phyloP scores from a whole-genome alignment of 352 stramenopile genomes.

The Globisporangium cederbergense region DNA sequence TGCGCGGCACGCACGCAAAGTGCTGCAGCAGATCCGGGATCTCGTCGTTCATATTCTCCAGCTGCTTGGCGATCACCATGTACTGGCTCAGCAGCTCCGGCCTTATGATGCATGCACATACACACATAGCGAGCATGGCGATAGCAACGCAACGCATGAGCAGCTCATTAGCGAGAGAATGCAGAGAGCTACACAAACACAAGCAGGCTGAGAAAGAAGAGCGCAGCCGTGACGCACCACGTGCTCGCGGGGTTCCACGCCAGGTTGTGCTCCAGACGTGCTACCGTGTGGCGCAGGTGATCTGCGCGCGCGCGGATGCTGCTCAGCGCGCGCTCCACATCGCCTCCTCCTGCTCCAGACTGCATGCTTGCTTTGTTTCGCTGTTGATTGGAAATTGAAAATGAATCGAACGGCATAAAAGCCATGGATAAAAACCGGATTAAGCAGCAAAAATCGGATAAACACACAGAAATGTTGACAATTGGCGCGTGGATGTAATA shows the following conservation, averaged over 20 bases:
- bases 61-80: constrained; percentile 84
- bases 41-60: constrained; percentile 89
- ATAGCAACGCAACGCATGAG: not conserved
- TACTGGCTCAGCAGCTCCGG: constrained; percentile 82
- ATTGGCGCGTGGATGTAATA: not conserved
- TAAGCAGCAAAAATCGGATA: not conserved
- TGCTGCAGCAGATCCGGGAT: constrained; percentile 83
- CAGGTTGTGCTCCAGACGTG: constrained; percentile 71
- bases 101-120: constrained; percentile 22
- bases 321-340: constrained; percentile 74
- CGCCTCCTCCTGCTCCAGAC: constrained; percentile 33
- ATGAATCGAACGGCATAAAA: not conserved
- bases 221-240: constrained; percentile 34
- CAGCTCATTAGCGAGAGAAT: not conserved
- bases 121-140: too few species aligned
- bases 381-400: not conserved
- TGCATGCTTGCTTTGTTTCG: constrained; percentile 27
- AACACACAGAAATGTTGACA: not conserved
- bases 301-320: constrained; percentile 79
- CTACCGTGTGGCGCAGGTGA: constrained; percentile 75
- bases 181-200: not conserved
- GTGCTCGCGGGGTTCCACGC: constrained; percentile 79
- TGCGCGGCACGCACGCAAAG: constrained; percentile 78
- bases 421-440: not conserved
- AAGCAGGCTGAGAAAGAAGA: not conserved